Percentiles rank a stretch among this genome's conserved stretches.
These are phyloP conservation scores for Bipolaris oryzae DNA, from an alignment of 2,329 filamentous ascomycete genomes.

Conservation along the genomic window DNA sequence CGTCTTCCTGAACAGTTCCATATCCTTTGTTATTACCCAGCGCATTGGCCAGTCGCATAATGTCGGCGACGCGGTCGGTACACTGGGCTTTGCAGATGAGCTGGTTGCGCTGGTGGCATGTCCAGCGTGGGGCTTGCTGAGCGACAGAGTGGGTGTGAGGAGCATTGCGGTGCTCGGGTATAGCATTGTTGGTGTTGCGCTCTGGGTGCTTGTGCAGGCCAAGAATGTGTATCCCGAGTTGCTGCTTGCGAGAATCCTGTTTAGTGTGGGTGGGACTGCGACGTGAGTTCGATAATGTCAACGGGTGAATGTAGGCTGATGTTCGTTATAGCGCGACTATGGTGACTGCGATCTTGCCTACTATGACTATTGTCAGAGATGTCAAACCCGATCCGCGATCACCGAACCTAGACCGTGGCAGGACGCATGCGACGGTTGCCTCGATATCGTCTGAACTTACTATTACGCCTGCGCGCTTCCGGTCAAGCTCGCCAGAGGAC, in stretches of 20 bases:
- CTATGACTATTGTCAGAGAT: slow-evolving; percentile 57
- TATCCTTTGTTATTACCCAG: slow-evolving; percentile 85
- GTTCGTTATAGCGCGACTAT: slow-evolving; percentile 69
- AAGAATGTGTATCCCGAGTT: slow-evolving; percentile 87
- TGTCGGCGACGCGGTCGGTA: slow-evolving; percentile 82
- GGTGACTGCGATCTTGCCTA: slow-evolving; percentile 93
- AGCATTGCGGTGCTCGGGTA: slow-evolving; percentile 74
- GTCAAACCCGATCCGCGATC: slow-evolving; percentile 33
- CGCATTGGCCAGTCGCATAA: slow-evolving; percentile 74
- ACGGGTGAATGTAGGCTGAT: slow-evolving; percentile 18
- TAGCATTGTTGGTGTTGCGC: slow-evolving; percentile 74
- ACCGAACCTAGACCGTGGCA: slow-evolving; percentile 41
- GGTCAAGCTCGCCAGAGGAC: slow-evolving; percentile 37
- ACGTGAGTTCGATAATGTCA: slow-evolving; percentile 58
- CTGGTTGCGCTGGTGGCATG: slow-evolving; percentile 80
- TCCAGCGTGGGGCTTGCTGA: slow-evolving; percentile 77
- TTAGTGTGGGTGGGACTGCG: slow-evolving; percentile 90
- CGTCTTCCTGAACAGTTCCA: slow-evolving; percentile 83
- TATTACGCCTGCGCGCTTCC: slow-evolving; percentile 68
- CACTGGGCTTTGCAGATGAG: slow-evolving; percentile 84
- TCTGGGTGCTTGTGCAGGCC: slow-evolving; percentile 84
- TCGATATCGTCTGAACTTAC: slow-evolving; percentile 77
- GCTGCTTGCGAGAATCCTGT: slow-evolving; percentile 80
- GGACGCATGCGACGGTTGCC: slow-evolving; percentile 64
- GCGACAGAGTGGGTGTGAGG: slow-evolving; percentile 77